Conservation (phyloP, 768 basidiomycete species). For the Mycena pura region DNA sequence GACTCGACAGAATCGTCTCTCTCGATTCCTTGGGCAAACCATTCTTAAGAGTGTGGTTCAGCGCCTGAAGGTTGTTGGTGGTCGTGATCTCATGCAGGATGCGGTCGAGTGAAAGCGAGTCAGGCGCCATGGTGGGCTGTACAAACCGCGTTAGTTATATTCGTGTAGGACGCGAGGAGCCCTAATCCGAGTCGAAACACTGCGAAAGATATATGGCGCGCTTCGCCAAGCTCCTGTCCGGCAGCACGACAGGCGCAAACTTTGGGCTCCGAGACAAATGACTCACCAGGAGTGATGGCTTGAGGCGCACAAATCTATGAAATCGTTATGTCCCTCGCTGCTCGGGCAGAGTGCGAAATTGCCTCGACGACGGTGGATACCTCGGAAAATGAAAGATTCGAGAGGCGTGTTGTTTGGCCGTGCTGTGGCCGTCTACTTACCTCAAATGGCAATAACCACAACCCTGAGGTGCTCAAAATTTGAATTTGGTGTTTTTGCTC, state of each 20-base stretch:
- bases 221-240: not conserved
- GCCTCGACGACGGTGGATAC: not conserved
- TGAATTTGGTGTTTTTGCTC: no score
- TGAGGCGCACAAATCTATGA: not conserved
- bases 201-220: not conserved
- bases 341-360: not conserved
- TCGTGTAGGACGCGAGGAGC: not conserved
- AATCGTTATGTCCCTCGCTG: not conserved
- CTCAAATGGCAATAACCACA: no score
- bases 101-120: slow-evolving; percentile 41
- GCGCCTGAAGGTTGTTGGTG: slow-evolving; percentile 39
- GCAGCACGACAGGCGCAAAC: not conserved
- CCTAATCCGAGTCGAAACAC: not conserved
- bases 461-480: no score
- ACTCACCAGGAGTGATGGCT: not conserved
- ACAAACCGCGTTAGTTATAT: not conserved
- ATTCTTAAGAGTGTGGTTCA: slow-evolving; percentile 54
- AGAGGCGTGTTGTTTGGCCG: not conserved
- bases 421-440: no score
- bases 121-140: slow-evolving; percentile 32
- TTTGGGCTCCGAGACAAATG: not conserved
- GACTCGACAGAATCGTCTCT: slow-evolving; percentile 61
- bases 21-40: slow-evolving; percentile 62
- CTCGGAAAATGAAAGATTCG: not conserved
- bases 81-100: slow-evolving; percentile 55